Base-by-base conservation (phyloP, 805 yeast genomes). In the Saccharomyces paradoxus region DNA sequence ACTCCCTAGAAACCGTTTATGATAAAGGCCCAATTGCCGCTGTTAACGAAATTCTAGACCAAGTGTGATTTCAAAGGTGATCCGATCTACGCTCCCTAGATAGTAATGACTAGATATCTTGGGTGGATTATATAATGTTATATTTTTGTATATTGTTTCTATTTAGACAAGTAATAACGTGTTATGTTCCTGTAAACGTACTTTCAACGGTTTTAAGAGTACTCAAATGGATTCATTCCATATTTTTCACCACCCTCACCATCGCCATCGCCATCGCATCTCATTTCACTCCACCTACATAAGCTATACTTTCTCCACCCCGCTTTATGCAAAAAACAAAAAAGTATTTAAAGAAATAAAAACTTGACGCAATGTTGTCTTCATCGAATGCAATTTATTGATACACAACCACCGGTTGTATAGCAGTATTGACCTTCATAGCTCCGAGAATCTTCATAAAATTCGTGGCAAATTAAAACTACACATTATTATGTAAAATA, bases 11-110 rank as follows among this genome's bases (percentile, higher is more conserved):
- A 32, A 12, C 14, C 4, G 27, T 52, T 12, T 52, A 30, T 17
- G 55, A 52, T n/a, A 52, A 52, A 28, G 55, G 55, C 0, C 55
- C 55, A 24, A 41, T 52, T 17, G 52, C 24, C 31, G 29, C 52
- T 13, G 17, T 50, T 13, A 50, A 47, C n/a, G 52, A 50, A 13
- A n/a, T 37, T n/a, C 24, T 50, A 26, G 26, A 41, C 22, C 54
- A 22, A 46, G 37, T 50, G 21, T 47, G 47, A 26, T 22, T 22
- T 31, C 2, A 13, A 31, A 31, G 13, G 17, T 14, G 37, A 31
- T 14, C 37, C 3, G 37, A 31, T 31, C 37, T 13, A 14, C 37
- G 37, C n/a, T 5, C 37, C 37, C 37, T 31, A 1, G 37, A 31
- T 31, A 14, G 37, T 31, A 31, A 31, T 31, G 37, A 31, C 7